Evolutionary conservation across 2,329 filamentous ascomycete species (phyloP).

Genomic region (Calonectria pseudoturangicola): DNA sequence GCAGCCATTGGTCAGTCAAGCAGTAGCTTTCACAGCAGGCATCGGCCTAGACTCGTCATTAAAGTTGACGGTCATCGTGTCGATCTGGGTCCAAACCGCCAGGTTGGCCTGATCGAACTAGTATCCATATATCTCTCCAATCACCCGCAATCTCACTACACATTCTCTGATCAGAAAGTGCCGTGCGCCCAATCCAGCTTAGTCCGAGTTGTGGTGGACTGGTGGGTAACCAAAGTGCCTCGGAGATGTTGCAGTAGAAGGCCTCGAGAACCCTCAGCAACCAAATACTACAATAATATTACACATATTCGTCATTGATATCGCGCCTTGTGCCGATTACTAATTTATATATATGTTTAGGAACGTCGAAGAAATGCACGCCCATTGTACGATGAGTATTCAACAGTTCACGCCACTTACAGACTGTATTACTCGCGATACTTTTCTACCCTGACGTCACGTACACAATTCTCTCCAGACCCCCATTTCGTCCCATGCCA

Average conservation of each 20-base stretch:
- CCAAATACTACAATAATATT: too few relatives aligned
- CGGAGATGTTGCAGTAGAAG: neutral
- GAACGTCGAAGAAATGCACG: neutral
- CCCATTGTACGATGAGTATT: neutral
- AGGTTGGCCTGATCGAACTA: neutral
- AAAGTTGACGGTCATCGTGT: neutral
- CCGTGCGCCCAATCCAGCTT: neutral
- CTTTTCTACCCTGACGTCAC: neutral
- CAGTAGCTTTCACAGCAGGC: neutral
- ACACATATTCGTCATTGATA: neutral
- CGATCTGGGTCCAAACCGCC: neutral
- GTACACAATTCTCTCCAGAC: neutral
- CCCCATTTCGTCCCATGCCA: too few relatives aligned
- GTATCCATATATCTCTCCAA: conserved; percentile 12
- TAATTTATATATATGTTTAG: neutral
- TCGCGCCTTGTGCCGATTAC: neutral
- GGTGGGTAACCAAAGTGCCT: neutral
- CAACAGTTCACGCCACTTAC: neutral
- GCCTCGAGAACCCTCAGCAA: neutral
- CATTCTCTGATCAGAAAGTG: neutral
- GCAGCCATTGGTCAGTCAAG: conserved; percentile 1
- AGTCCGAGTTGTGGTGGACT: neutral
- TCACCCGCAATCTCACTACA: neutral
- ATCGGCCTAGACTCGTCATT: neutral
- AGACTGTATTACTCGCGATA: neutral